phyloP scores from a whole-genome alignment of 163 green algal genomes.

The Picocystis sp. region DNA sequence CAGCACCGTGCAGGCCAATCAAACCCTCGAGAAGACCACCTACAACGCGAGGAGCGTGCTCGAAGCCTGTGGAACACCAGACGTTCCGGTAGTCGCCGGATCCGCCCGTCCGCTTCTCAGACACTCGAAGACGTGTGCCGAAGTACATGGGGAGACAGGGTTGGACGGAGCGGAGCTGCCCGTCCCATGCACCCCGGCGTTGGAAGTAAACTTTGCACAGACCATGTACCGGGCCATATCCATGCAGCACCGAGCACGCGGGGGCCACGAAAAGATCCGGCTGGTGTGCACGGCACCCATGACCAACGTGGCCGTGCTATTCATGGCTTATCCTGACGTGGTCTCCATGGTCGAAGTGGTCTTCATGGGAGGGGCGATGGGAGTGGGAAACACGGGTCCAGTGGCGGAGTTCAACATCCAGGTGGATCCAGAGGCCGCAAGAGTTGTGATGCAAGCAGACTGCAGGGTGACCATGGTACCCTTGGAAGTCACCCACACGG shows the following conservation, averaged over 20 bases:
- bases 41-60: conserved; percentile 23
- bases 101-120: conserved; percentile 14
- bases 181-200: background rate
- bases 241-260: conserved; percentile 7
- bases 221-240: conserved; percentile 22
- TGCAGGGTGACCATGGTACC: conserved; percentile 70
- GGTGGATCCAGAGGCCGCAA: conserved; percentile 75
- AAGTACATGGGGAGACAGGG: conserved; percentile 75
- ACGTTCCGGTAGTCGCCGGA: conserved; percentile 18
- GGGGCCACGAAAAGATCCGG: conserved; percentile 12
- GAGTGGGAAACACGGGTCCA: conserved; percentile 44
- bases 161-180: conserved; percentile 39
- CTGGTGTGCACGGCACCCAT: conserved; percentile 65
- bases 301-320: conserved; percentile 73
- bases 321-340: conserved; percentile 73
- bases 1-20: conserved; percentile 30
- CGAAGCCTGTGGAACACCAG: conserved; percentile 3
- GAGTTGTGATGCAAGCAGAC: conserved; percentile 65
- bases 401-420: conserved; percentile 58
- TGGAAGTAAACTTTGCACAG: conserved; percentile 17
- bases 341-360: conserved; percentile 48
- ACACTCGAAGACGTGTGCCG: conserved; percentile 38
- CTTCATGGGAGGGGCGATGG: conserved; percentile 61
- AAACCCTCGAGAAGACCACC: conserved; percentile 23
- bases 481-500: conserved; percentile 85